Percentiles rank a stretch among this genome's conserved stretches.
These are phyloP conservation scores for Theobroma grandiflorum DNA, from an alignment of 441 rosid species.

Conservation along the genomic window DNA sequence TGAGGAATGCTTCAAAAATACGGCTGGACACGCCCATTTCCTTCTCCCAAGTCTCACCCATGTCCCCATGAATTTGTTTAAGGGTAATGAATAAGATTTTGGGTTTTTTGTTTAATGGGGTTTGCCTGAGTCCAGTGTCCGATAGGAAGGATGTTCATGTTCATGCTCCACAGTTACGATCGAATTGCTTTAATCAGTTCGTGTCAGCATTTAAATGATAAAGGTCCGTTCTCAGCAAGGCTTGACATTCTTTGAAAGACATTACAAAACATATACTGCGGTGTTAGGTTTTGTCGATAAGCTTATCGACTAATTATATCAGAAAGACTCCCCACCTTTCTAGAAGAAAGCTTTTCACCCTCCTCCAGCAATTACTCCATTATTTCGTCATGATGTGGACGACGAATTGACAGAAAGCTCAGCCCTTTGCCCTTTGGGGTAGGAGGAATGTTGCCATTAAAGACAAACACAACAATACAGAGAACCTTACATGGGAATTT, in stretches of 20 bases:
- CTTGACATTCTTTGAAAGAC: not conserved
- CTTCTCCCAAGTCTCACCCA: not conserved
- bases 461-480: not conserved
- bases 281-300: not conserved
- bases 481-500: not conserved
- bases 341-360: not conserved
- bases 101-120: not conserved
- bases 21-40: constrained; percentile 23
- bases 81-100: not conserved
- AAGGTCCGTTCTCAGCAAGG: not conserved
- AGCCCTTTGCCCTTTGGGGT: not conserved
- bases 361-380: constrained; percentile 3
- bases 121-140: not conserved
- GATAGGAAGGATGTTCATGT: not conserved
- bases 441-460: not conserved
- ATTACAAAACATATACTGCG: not conserved
- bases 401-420: not conserved
- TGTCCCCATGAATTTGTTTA: not conserved
- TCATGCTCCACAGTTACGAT: not conserved
- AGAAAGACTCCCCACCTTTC: not conserved
- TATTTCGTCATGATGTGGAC: constrained; percentile 2
- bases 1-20: constrained; percentile 25
- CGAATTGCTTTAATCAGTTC: constrained; percentile 5
- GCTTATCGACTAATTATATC: not conserved
- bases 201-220: not conserved